Conservation (phyloP, 768 basidiomycete genomes). For the Suillus tomentosus region DNA sequence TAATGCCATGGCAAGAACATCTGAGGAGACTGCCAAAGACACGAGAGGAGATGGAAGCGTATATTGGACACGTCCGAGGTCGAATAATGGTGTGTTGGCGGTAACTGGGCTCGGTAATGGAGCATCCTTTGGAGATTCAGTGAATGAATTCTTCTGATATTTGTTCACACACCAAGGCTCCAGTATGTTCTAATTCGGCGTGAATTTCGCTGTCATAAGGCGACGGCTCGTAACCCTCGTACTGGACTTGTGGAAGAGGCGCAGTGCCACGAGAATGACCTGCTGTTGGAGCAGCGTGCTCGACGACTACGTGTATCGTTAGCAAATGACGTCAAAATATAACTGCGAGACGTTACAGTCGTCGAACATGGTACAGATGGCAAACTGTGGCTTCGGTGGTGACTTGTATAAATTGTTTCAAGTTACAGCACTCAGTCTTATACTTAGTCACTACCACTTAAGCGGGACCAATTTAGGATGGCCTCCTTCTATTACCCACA, state of each 20-base stretch:
- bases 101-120: conserved; percentile 30
- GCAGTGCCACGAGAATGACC: conserved; percentile 36
- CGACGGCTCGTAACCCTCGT: conserved; percentile 87
- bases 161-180: conserved; percentile 19
- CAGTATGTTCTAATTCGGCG: conserved; percentile 43
- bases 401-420: not conserved
- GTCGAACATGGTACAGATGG: conserved; percentile 50
- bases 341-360: conserved; percentile 44
- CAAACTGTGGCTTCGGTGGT: not conserved
- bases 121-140: conserved; percentile 31
- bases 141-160: conserved; percentile 6
- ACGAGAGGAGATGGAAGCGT: conserved; percentile 83
- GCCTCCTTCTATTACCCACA: conserved; percentile 1
- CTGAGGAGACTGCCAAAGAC: conserved; percentile 82
- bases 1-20: conserved; percentile 84
- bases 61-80: conserved; percentile 88
- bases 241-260: conserved; percentile 63
- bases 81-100: conserved; percentile 63
- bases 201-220: conserved; percentile 52
- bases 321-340: conserved; percentile 12
- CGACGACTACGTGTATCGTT: conserved; percentile 64
- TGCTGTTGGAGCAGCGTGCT: conserved; percentile 66
- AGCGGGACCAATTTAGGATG: conserved; percentile 1
- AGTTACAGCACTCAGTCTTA: not conserved
- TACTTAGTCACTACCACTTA: not conserved